phyloP scores from a whole-genome alignment of 768 basidiomycete genomes.

The Tylopilus sp. region DNA sequence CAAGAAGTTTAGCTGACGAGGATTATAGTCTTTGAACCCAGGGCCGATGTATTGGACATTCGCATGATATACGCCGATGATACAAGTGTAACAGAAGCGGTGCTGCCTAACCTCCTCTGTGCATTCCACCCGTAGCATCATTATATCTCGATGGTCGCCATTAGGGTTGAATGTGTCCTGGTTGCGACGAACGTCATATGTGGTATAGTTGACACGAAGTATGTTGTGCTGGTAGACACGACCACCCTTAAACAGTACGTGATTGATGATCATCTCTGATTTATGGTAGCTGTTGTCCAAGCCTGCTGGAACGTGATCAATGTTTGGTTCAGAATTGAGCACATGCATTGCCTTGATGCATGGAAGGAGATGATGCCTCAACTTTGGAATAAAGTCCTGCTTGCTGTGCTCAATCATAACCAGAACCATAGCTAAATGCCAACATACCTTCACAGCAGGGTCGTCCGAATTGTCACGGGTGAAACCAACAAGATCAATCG shows the following conservation, averaged over 20 bases:
- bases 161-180: neutral
- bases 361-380: neutral
- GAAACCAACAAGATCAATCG: neutral
- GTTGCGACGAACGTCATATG: neutral
- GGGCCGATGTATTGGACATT: neutral
- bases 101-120: neutral
- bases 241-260: neutral
- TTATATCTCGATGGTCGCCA: neutral
- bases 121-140: neutral
- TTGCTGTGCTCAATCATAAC: too few species aligned
- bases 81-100: neutral
- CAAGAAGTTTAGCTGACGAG: neutral
- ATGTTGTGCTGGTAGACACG: neutral
- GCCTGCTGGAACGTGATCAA: neutral
- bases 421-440: too few species aligned
- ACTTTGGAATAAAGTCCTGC: neutral
- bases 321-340: neutral
- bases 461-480: neutral
- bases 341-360: neutral
- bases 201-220: neutral
- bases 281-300: neutral
- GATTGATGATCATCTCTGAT: neutral
- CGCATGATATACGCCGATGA: neutral
- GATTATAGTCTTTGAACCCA: neutral
- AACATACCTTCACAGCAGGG: neutral